These are phyloP conservation scores for Dictyostelium purpureum DNA, from an alignment of 78 protist species.

Conservation along the genomic window DNA sequence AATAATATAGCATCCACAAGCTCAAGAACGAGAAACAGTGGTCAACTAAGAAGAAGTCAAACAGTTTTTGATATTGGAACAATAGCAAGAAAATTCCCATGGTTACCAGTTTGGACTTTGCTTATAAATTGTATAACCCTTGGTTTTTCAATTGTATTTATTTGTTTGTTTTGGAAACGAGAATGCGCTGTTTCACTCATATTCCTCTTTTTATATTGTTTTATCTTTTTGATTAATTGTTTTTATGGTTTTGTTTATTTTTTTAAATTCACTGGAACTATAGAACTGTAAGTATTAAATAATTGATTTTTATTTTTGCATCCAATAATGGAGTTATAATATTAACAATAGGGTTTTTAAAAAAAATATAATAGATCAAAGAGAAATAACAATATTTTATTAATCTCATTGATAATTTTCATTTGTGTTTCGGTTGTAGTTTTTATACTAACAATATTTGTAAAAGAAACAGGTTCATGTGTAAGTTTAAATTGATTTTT, in stretches of 20 bases:
- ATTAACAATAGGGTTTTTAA: neutral
- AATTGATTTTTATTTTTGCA: too few species aligned
- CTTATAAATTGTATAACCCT: neutral
- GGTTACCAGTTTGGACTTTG: neutral
- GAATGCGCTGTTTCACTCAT: neutral
- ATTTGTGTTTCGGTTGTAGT: neutral
- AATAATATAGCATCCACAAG: neutral
- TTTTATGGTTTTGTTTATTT: neutral
- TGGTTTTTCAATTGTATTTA: neutral
- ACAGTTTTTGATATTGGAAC: neutral
- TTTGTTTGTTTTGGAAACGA: neutral
- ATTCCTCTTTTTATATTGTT: neutral
- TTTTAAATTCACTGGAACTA: neutral
- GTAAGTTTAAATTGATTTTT: neutral
- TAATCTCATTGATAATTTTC: neutral
- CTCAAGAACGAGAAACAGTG: neutral
- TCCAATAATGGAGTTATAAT: too few species aligned
- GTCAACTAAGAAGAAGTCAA: neutral
- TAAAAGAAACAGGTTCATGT: neutral
- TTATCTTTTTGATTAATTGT: neutral
- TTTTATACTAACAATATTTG: neutral
- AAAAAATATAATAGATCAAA: neutral
- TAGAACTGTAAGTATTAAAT: neutral
- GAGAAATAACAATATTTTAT: constrained; percentile 5
- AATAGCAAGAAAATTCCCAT: neutral